Base-by-base conservation (phyloP, 441 rosid genomes). In the Francoa sonchifolia region DNA sequence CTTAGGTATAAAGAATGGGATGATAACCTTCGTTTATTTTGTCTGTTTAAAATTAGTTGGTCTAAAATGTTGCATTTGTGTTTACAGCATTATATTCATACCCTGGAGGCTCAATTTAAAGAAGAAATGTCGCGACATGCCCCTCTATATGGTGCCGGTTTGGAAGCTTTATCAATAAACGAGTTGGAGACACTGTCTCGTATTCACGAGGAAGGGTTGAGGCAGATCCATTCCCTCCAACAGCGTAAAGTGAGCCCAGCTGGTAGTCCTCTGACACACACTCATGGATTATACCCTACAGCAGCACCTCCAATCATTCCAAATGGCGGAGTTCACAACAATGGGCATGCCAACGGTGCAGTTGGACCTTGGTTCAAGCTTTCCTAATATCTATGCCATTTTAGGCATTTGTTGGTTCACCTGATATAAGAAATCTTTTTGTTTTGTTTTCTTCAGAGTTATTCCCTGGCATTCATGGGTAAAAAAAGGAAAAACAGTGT, bases 61-160 rank as follows among this genome's bases (percentile, higher is more conserved):
- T 6, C 12, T 10, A 19, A 13, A 19, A 8, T 27, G 20, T 9
- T 31, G 10, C 13, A 8, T 44, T 30, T 40, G 22, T 9, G 42
- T 58, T 34, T 63, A 67, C 93, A 93, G 99, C 96, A 82, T 74
- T 77, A 79, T 57, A 88, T 93, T 38, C 83, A 79, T 67, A 59
- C 79, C 10, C 73, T 93, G 1, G 76, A 84, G 65, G 64, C 67
- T 39, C 74, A 85, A 8, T 85, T 87, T 43, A 85, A 77, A 55
- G 99, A 88, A 41, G 99, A 93, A 61, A 88, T 88, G 76, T 65
- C 90, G 3, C 67, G 86, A 36, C 97, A 93, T 42, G 99, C 99
- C 8, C 99, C 97, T 9, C 79, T 93, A 2, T 93, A 88, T 6
- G 97, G 99, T 48, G 99, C 89, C 9, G 89, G 85, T 42, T 52